Evolutionary conservation across 1,284 basidiomycete genomes (phyloP), one percentile per base, ranked within the genome.

Genomic region (Albatrellus sp.): DNA sequence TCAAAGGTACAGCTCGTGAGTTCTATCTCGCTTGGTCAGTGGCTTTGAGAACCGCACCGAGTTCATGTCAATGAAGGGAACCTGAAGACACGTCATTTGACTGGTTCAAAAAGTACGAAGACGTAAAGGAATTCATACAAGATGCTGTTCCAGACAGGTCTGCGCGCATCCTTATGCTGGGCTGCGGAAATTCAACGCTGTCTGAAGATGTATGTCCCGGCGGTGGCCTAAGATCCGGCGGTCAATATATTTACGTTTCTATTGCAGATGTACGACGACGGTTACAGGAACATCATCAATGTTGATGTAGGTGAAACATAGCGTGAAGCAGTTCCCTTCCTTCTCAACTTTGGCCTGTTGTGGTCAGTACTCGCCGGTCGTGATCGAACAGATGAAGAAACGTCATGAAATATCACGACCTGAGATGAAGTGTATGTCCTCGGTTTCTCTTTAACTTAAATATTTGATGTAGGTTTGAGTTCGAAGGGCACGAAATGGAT

Each of bases 181-280:
- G 91, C 40, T 94, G 91, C 57, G 91, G 91, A 5, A 94, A 93
- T 62, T 90, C 88, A 3, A 81, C 65, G 44, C 64, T 92, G 35
- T 85, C 84, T 9, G 75, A 84, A 62, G 77, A 86, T 51, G 84
- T 82, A 50, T 17, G 67, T 24, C 24, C 24, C 24, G 24, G 7
- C 24, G 24, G 24, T 54, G 14, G 24, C 7, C 40, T 43, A 4
- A 32, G 46, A 24, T 43, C 45, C 6, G 29, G 7, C 24, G 3
- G 30, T 30, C 35, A 31, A 9, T 9, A 28, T 17, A 47, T 19
- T 7, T 24, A 11, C 29, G 5, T 4, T 33, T 40, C 20, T 20
- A n/a, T 5, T 41, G 8, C 46, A 90, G 85, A 89, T 94, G 85
- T 94, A 89, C 65, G 85, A 90, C 51, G 86, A 89, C 53, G 90